Base-by-base conservation (phyloP, 306 rosid genomes). In the Senna siamea region DNA sequence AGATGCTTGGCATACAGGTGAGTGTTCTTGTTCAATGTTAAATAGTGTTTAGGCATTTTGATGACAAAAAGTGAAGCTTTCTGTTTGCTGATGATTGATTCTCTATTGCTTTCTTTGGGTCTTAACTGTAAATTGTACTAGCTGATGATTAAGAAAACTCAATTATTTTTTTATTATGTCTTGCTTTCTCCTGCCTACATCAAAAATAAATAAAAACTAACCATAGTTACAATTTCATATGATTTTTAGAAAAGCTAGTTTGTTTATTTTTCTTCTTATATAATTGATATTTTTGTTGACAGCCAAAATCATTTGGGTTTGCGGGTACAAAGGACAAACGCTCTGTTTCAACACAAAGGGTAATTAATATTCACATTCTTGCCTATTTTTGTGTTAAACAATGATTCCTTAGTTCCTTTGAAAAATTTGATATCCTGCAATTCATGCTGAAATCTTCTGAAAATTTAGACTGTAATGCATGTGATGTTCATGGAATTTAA, bases 261-360 rank as follows among this genome's bases (percentile, higher is more conserved):
- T 52, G 23, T 12, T 13, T 20, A 34, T 56, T 57, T 78, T 56
- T 10, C 20, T 17, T 46, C 22, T 43, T 69, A 55, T 56, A 72
- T 75, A 54, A 62, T 69, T 79, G 75, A 30, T 77, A 40, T 11
- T 30, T 70, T 67, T 66, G 73, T 76, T 63, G 78, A 72, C 91
- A 94, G 96, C 81, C 93, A 64, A 89, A 86, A 78, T 92, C 96
- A 74, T 94, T 94, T 84, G 99, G 99, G 75, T 94, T 94, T 83
- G 87, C 99, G 13, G 99, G 99, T 65, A 94, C 96, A 40, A 94
- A 94, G 84, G 99, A 94, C 72, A 94, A 94, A 74, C 99, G 97
- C 9, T 77, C 99, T 75, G 88, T 94, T 82, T 56, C 97, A 4
- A 88, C 92, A 79, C 99, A 92, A 86, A 88, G 95, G 93, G 99